Conservation (phyloP, 805 yeast species). For the Lachancea thermotolerans region DNA sequence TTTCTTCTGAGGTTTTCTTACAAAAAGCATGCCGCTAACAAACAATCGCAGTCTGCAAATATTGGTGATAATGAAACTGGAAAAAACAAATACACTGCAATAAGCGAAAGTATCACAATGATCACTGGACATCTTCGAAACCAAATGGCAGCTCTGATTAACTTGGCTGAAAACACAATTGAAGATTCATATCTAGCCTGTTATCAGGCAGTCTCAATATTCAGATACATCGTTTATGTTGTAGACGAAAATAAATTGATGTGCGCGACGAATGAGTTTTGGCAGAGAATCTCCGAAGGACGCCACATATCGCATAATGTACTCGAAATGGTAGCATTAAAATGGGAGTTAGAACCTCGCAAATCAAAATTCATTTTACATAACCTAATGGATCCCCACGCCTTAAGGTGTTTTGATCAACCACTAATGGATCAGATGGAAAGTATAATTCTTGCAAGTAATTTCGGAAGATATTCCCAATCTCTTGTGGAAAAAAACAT, state of each 20-base stretch:
- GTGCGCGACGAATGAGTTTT: slow-evolving; percentile 8
- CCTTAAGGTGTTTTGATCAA: not conserved
- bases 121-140: not conserved
- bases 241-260: slow-evolving; percentile 10
- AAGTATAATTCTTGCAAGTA: not conserved
- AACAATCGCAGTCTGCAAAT: not conserved
- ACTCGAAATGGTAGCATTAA: slow-evolving; percentile 11
- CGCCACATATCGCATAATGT: slow-evolving; percentile 5
- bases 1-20: slow-evolving; percentile 11
- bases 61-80: not conserved
- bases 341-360: slow-evolving; percentile 19
- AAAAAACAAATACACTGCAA: not conserved
- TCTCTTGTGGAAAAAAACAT: not conserved
- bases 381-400: slow-evolving; percentile 9
- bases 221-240: slow-evolving; percentile 13
- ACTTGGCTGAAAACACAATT: not conserved
- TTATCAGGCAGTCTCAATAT: slow-evolving; percentile 11
- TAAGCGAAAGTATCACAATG: not conserved
- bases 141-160: not conserved
- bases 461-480: not conserved
- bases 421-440: not conserved
- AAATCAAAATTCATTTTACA: slow-evolving; percentile 8
- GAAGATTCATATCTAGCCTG: slow-evolving; percentile 11
- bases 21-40: slow-evolving; percentile 4
- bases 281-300: slow-evolving; percentile 1